These are phyloP conservation scores for Fusarium chuoi DNA, from an alignment of 2,329 filamentous ascomycete genomes.

Conservation along the genomic window DNA sequence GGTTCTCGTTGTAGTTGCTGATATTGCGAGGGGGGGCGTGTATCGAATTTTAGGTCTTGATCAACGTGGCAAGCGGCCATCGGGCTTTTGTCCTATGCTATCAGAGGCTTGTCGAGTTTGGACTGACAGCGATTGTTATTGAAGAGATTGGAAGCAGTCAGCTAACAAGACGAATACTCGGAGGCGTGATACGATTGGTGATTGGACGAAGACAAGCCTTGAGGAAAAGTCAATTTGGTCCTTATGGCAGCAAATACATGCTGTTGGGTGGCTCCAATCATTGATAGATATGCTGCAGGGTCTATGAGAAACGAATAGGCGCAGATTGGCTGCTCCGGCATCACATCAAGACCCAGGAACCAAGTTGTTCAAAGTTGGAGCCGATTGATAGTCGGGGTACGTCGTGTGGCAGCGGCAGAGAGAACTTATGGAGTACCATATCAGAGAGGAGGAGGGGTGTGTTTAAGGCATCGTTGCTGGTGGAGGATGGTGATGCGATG, in stretches of 20 bases:
- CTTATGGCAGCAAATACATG: not conserved
- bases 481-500: slow-evolving; percentile 44
- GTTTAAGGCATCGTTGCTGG: slow-evolving; percentile 10
- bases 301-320: slow-evolving; percentile 30
- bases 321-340: slow-evolving; percentile 28
- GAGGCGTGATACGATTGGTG: not conserved
- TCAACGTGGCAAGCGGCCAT: slow-evolving; percentile 51
- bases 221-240: not conserved
- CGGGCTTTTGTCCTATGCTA: slow-evolving; percentile 23
- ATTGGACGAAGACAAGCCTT: not conserved
- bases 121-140: slow-evolving; percentile 1
- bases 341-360: slow-evolving; percentile 42
- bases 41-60: slow-evolving; percentile 37
- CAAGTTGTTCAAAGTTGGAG: slow-evolving; percentile 22
- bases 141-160: not conserved
- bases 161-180: not conserved
- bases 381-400: slow-evolving; percentile 36
- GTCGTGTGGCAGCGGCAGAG: slow-evolving; percentile 34
- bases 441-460: slow-evolving; percentile 21
- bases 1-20: slow-evolving; percentile 29
- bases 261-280: slow-evolving; percentile 9
- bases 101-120: not conserved
- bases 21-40: slow-evolving; percentile 35
- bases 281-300: slow-evolving; percentile 41
- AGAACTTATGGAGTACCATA: slow-evolving; percentile 13